Conservation (phyloP, 371 early-diverging fungal genomes). For the Mortierella sp. region DNA sequence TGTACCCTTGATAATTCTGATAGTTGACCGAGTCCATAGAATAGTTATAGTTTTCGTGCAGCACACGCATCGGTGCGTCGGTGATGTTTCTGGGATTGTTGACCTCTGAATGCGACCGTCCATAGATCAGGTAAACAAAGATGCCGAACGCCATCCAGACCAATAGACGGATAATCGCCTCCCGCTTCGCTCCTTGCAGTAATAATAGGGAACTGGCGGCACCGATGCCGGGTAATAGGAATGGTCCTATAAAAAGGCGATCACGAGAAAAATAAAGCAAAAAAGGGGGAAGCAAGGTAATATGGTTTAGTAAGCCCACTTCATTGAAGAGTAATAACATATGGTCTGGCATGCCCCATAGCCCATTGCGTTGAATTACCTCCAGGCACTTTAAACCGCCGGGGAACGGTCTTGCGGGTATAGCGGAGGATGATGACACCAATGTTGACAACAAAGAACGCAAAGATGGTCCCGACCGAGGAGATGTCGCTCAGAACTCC, state of each 20-base stretch:
- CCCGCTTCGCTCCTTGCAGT: slow-evolving; percentile 37
- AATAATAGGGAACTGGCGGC: slow-evolving; percentile 39
- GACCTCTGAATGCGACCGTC: slow-evolving; percentile 46
- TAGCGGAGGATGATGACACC: slow-evolving; percentile 82
- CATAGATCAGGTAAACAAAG: slow-evolving; percentile 39
- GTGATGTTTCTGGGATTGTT: slow-evolving; percentile 34
- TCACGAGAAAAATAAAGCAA: not conserved
- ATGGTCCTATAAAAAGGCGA: slow-evolving; percentile 22
- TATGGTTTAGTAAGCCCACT: not conserved
- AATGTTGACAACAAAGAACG: slow-evolving; percentile 86
- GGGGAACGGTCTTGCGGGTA: slow-evolving; percentile 76
- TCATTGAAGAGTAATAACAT: too few species aligned
- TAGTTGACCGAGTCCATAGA: slow-evolving; percentile 12
- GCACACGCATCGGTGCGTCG: slow-evolving; percentile 40
- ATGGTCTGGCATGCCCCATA: too few species aligned
- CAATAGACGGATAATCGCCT: slow-evolving; percentile 40
- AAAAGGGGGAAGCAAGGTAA: not conserved
- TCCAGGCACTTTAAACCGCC: slow-evolving; percentile 86
- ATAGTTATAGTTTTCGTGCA: slow-evolving; percentile 41
- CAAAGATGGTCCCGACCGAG: slow-evolving; percentile 86
- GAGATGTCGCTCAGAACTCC: slow-evolving; percentile 88
- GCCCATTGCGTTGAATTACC: slow-evolving; percentile 49
- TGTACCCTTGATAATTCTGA: slow-evolving; percentile 9
- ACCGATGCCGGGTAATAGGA: slow-evolving; percentile 40
- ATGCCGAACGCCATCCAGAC: slow-evolving; percentile 50